Evolutionary conservation across 352 stramenopile genomes (phyloP), one percentile per base, ranked within the genome.

Genomic region (Phytophthora ohioensis): DNA sequence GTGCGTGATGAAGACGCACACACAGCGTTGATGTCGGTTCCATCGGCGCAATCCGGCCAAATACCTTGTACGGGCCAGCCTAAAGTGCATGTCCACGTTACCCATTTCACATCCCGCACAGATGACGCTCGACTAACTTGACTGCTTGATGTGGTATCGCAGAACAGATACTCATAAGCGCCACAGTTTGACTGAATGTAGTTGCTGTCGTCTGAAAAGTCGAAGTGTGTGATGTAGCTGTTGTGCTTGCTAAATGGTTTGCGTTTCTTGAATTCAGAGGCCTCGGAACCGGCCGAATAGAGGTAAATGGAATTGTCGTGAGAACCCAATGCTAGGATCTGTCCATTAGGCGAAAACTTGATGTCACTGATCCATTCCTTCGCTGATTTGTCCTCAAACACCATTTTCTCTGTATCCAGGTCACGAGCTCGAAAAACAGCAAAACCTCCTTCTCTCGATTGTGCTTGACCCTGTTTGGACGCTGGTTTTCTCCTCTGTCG

Each of bases 21-120:
- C 32, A 91, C 82, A 4, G 85, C 70, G 55, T 97, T 97, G 48
- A 97, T 74, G 59, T 97, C 91, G 1, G 86, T 97, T 32, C 88
- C 87, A 45, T 97, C 90, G 2, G 82, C 82, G n/a, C 75, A 88
- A 51, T 88, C 78, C 2, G 88, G 88, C 87, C 89, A 96, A 39
- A 96, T 94, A 11, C 96, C 97, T 75, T 99, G 95, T 32, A 97
- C 92, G 7, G 90, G 84, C 95, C 95, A 98, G 2, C 84, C 81
- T 2, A 98, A 76, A 0, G 88, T 82, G 56, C 89, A 97, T n/a
- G 93, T 98, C 74, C 93, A 92, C 21, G 93, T 96, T 36, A 84
- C 75, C 95, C 95, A 99, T 53, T 80, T 73, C 8, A 90, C 83
- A 74, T 99, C 91, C 34, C 84, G 71, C 35, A 87, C 17, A 32